These are phyloP conservation scores for Tubosaeta sp. DNA, from an alignment of 768 basidiomycete species.

Conservation along the genomic window DNA sequence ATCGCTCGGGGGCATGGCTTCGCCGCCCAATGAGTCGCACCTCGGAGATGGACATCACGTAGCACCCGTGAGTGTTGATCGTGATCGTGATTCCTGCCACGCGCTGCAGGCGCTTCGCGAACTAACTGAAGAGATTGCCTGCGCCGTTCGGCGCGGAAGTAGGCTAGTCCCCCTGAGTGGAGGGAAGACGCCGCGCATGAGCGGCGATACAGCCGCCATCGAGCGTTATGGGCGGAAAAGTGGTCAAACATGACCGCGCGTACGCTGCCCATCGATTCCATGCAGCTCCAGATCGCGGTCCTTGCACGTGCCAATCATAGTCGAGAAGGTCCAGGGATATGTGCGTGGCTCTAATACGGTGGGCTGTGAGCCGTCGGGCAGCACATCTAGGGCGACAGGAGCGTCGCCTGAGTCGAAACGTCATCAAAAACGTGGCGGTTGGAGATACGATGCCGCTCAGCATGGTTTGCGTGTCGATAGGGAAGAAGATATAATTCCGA, in stretches of 20 bases:
- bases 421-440: neutral
- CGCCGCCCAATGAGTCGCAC: neutral
- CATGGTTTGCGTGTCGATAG: neutral
- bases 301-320: conserved; percentile 34
- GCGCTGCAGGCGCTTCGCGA: conserved; percentile 43
- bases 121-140: conserved; percentile 44
- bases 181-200: conserved; percentile 13
- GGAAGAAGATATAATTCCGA: neutral
- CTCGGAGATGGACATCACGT: conserved; percentile 9
- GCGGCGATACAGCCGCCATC: neutral
- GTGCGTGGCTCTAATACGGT: conserved; percentile 13
- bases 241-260: neutral
- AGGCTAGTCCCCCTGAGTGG: conserved; percentile 16
- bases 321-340: conserved; percentile 20
- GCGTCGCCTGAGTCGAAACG: conserved; percentile 16
- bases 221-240: conserved; percentile 23
- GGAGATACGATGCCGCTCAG: neutral
- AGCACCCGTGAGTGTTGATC: neutral
- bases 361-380: conserved; percentile 22
- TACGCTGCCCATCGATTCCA: neutral
- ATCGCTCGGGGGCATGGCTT: neutral
- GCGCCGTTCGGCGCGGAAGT: conserved; percentile 18
- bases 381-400: conserved; percentile 43
- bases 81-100: conserved; percentile 3
- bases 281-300: conserved; percentile 17